Base-by-base conservation (phyloP, 768 basidiomycete genomes). In the Serpula lacrymans region DNA sequence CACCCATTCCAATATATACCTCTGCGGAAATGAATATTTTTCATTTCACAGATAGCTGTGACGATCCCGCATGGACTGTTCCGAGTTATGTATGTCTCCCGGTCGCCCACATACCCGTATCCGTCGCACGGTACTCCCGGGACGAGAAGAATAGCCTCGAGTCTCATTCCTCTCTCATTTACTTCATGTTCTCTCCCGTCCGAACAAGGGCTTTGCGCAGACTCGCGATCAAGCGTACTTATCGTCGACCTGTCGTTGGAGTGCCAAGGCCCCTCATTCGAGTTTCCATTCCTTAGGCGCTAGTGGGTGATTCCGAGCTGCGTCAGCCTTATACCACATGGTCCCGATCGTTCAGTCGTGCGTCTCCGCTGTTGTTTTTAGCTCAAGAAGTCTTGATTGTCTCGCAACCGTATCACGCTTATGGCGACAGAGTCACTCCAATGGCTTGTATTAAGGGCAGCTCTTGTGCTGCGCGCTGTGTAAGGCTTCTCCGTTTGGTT, bases 21-120 rank as follows among this genome's bases (percentile, higher is more conserved):
- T 24, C 45, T 42, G 58, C 60, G 60, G 60, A 62, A 64, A 62
- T 62, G 60, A 62, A 62, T 13, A n/a, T n/a, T n/a, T 6, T 36
- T 49, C 56, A 59, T 46, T 32, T 40, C 39, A 33, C 28, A 20
- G 28, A 32, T 54, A 54, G 44, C 57, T 58, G 60, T 64, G 57
- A 26, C 31, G 14, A 53, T 52, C 42, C 14, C 42, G 41, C 42
- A 26, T 34, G 14, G 14, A 43, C 45, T 33, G 20, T 23, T 40
- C 55, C 40, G 41, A 42, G 36, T 52, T 46, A 45, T 38, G 41
- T 49, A 48, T 51, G 49, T 56, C 39, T 36, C 51, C 50, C 55
- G 60, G 57, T 50, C 42, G 35, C 56, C 55, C 43, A 40, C 34
- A 51, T 55, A 51, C 50, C 60, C 62, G 60, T 62, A 36, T 50